Conservation (phyloP, 148 eudicot species). For the Camellia lanceoleosa region DNA sequence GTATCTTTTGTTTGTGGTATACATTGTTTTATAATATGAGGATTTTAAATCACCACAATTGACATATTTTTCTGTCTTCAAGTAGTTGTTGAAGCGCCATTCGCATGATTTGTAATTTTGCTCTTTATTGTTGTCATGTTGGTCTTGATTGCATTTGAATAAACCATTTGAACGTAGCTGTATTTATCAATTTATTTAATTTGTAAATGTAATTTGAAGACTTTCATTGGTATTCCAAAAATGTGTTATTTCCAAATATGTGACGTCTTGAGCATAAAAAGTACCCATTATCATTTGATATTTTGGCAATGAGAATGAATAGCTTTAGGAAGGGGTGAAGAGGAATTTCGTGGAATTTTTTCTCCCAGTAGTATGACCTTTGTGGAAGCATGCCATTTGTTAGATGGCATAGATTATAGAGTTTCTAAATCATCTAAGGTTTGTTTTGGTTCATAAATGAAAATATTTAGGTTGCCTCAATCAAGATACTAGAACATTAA, state of each 20-base stretch:
- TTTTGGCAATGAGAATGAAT: too few relatives aligned
- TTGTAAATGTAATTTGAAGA: background rate
- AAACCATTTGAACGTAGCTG: background rate
- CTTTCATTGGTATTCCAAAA: too few relatives aligned
- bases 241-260: too few relatives aligned
- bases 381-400: background rate
- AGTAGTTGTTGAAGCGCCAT: background rate
- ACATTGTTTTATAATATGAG: background rate
- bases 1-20: background rate
- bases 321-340: too few relatives aligned
- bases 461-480: background rate
- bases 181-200: background rate
- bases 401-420: background rate
- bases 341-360: background rate
- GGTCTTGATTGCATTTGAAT: background rate
- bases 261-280: too few relatives aligned
- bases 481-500: background rate
- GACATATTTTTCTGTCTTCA: background rate
- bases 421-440: background rate
- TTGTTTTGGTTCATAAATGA: constrained; percentile 1
- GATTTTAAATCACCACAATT: background rate
- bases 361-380: background rate
- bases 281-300: too few relatives aligned
- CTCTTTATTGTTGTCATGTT: background rate
- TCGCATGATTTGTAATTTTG: background rate